Evolutionary conservation across 345 rosid genomes (phyloP).

Genomic region (Bruguiera parviflora): DNA sequence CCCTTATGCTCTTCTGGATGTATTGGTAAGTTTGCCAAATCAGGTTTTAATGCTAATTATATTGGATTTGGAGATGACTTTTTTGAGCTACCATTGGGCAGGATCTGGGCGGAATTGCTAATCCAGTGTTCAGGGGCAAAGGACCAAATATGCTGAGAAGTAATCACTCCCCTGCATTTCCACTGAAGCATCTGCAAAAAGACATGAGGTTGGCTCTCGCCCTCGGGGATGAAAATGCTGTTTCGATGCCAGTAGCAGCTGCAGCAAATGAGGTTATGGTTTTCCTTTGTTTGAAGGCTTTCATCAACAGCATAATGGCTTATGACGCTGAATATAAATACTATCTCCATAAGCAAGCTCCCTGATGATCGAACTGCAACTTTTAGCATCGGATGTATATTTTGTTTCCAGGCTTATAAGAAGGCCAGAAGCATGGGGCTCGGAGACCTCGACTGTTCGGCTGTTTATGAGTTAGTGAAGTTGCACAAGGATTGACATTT

Average conservation of each 20-base stretch:
- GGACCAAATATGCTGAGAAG: constrained; percentile 76
- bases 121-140: constrained; percentile 83
- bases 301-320: no score
- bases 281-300: background rate
- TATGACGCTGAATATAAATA: no score
- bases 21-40: constrained; percentile 52
- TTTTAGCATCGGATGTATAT: no score
- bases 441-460: constrained; percentile 86
- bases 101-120: constrained; percentile 80
- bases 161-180: constrained; percentile 72
- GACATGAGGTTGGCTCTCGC: constrained; percentile 93
- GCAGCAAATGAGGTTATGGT: constrained; percentile 77
- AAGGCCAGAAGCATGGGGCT: constrained; percentile 86
- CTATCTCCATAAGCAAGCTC: no score
- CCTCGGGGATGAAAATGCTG: constrained; percentile 89
- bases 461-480: constrained; percentile 71
- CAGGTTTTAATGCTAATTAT: background rate
- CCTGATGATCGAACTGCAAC: no score
- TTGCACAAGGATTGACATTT: constrained; percentile 26
- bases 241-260: constrained; percentile 89
- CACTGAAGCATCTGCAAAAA: constrained; percentile 89
- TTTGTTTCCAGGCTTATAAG: constrained; percentile 65
- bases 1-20: constrained; percentile 62
- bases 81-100: constrained; percentile 28
- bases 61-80: background rate